These are phyloP conservation scores for Polyporus arcularius DNA, from an alignment of 768 basidiomycete genomes.

Conservation along the genomic window DNA sequence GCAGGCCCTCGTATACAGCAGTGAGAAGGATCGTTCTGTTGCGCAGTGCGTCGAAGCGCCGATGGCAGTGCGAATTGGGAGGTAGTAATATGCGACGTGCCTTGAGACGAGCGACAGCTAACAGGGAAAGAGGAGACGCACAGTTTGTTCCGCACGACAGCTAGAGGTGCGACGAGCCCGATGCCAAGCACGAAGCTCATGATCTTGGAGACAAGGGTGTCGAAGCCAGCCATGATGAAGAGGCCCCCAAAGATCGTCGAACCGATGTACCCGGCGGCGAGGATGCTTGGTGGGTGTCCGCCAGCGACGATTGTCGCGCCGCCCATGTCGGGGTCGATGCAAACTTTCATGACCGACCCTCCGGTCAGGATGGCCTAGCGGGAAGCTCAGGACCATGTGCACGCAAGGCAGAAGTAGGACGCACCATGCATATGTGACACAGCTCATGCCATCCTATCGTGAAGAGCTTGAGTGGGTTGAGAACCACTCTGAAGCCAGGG, in stretches of 20 bases:
- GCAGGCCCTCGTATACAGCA: slow-evolving; percentile 76
- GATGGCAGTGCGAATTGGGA: neutral
- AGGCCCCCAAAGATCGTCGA: slow-evolving; percentile 80
- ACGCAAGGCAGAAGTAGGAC: slow-evolving; percentile 30
- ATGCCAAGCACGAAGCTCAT: slow-evolving; percentile 89
- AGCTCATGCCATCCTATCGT: slow-evolving; percentile 90
- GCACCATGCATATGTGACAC: slow-evolving; percentile 76
- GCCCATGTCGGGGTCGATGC: slow-evolving; percentile 83
- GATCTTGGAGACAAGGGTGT: slow-evolving; percentile 89
- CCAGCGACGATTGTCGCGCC: slow-evolving; percentile 79
- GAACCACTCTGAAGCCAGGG: slow-evolving; percentile 74
- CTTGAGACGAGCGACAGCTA: neutral
- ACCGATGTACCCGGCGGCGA: slow-evolving; percentile 81
- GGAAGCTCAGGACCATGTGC: neutral
- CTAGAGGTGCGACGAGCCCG: slow-evolving; percentile 82
- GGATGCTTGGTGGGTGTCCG: slow-evolving; percentile 68
- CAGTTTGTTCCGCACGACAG: slow-evolving; percentile 89
- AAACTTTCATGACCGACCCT: slow-evolving; percentile 74
- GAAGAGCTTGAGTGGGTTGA: slow-evolving; percentile 83
- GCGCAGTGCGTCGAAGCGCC: neutral
- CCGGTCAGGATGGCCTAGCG: slow-evolving; percentile 75
- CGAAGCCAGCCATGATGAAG: slow-evolving; percentile 84
- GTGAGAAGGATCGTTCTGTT: slow-evolving; percentile 84
- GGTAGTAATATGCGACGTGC: neutral
- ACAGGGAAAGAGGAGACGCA: slow-evolving; percentile 39